phyloP scores from a whole-genome alignment of 352 stramenopile species.

The Pythium coloratum region DNA sequence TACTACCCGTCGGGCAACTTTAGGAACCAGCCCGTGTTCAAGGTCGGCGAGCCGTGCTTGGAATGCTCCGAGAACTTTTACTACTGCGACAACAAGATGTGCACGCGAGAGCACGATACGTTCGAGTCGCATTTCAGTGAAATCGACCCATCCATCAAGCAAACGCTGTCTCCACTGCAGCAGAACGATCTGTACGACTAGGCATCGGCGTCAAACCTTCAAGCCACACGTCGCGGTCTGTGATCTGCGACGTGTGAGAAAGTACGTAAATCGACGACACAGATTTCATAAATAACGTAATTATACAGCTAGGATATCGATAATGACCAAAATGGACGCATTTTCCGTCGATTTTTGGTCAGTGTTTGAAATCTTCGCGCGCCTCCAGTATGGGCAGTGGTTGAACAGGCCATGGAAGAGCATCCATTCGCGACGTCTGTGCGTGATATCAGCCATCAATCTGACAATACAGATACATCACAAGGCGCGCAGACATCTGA shows the following conservation, averaged over 20 bases:
- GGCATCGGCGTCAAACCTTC: background rate
- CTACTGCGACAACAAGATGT: constrained; percentile 22
- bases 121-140: constrained; percentile 9
- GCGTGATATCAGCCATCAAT: background rate
- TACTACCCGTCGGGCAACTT: constrained; percentile 25
- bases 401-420: background rate
- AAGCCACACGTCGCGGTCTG: no score
- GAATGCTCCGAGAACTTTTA: constrained; percentile 8
- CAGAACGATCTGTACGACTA: background rate
- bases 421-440: background rate
- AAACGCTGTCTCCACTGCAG: background rate
- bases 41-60: constrained; percentile 18
- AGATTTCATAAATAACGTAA: background rate
- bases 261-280: no score
- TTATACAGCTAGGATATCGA: background rate
- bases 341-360: background rate
- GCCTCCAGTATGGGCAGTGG: background rate
- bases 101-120: constrained; percentile 18
- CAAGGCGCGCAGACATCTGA: background rate
- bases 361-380: constrained; percentile 6
- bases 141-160: constrained; percentile 17
- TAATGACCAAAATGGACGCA: background rate
- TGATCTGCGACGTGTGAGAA: background rate
- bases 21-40: constrained; percentile 6
- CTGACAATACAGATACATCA: background rate